A percentile compares a stretch with the other conserved stretches of the same genome.
phyloP scores from a whole-genome alignment of 83 land plant genomes.

The Diphasiastrum complanatum region DNA sequence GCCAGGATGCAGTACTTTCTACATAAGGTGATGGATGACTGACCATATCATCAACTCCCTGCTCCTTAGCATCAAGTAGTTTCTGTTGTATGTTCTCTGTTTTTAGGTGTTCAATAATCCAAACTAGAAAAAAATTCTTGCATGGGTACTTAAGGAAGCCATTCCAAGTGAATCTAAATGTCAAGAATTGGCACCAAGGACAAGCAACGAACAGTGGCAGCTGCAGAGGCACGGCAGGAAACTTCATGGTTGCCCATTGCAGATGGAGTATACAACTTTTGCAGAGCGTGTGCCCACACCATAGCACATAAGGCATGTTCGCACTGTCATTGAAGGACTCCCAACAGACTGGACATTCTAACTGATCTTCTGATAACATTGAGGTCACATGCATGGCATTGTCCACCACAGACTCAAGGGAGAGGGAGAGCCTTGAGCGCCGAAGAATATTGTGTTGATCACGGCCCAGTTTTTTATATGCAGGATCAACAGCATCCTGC shows the following conservation, averaged over 20 bases:
- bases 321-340: slow-evolving; percentile 82
- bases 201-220: slow-evolving; percentile 78
- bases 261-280: slow-evolving; percentile 69
- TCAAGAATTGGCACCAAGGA: slow-evolving; percentile 85
- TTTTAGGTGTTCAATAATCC: slow-evolving; percentile 77
- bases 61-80: background rate
- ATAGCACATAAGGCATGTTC: slow-evolving; percentile 77
- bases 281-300: slow-evolving; percentile 96
- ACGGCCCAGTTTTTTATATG: too few relatives aligned
- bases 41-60: background rate
- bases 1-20: too few relatives aligned
- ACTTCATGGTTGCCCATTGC: slow-evolving; percentile 63
- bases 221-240: slow-evolving; percentile 47
- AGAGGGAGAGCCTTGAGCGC: too few relatives aligned
- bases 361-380: slow-evolving; percentile 64
- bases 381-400: too few relatives aligned
- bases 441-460: too few relatives aligned
- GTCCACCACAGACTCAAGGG: too few relatives aligned
- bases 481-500: too few relatives aligned
- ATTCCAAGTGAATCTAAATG: slow-evolving; percentile 62
- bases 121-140: slow-evolving; percentile 78
- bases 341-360: slow-evolving; percentile 96
- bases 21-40: too few relatives aligned
- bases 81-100: too few relatives aligned
- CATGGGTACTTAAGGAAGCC: slow-evolving; percentile 72